Percentiles rank a stretch among this genome's conserved stretches.
Evolutionary conservation across 2,329 filamentous ascomycete genomes (phyloP).

Genomic region (Calonectria henricotiae): DNA sequence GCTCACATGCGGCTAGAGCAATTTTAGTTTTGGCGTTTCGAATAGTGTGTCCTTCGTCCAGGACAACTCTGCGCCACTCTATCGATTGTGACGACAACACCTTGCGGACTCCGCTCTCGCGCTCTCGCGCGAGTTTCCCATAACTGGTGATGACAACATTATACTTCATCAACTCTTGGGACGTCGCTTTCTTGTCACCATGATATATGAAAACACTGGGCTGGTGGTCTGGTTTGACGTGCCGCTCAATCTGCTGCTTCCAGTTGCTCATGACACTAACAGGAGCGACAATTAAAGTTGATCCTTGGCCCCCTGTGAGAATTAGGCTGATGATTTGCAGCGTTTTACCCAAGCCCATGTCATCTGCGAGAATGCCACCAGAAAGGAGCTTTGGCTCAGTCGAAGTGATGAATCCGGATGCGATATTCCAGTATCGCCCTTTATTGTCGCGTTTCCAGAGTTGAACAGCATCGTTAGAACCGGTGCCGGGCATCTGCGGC

Average conservation of each 20-base stretch:
- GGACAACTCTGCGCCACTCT: constrained; percentile 84
- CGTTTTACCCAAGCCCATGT: constrained; percentile 95
- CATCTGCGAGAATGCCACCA: constrained; percentile 88
- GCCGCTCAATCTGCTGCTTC: constrained; percentile 83
- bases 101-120: constrained; percentile 63
- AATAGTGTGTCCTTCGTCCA: constrained; percentile 89
- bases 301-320: constrained; percentile 70
- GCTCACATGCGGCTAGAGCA: constrained; percentile 77
- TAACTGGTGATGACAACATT: constrained; percentile 91
- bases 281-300: constrained; percentile 86
- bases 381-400: constrained; percentile 77
- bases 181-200: constrained; percentile 73
- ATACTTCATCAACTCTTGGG: constrained; percentile 74
- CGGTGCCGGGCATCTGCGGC: constrained; percentile 74
- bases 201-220: constrained; percentile 84
- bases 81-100: constrained; percentile 60
- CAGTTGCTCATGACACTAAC: constrained; percentile 94
- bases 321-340: constrained; percentile 89
- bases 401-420: constrained; percentile 73
- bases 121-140: constrained; percentile 81
- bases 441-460: constrained; percentile 78
- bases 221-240: constrained; percentile 76
- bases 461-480: constrained; percentile 77
- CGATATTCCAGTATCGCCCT: constrained; percentile 74
- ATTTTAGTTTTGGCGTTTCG: constrained; percentile 83